Evolutionary conservation across 148 eudicot species (phyloP).

Genomic region (Vaccinium vitisidaea): DNA sequence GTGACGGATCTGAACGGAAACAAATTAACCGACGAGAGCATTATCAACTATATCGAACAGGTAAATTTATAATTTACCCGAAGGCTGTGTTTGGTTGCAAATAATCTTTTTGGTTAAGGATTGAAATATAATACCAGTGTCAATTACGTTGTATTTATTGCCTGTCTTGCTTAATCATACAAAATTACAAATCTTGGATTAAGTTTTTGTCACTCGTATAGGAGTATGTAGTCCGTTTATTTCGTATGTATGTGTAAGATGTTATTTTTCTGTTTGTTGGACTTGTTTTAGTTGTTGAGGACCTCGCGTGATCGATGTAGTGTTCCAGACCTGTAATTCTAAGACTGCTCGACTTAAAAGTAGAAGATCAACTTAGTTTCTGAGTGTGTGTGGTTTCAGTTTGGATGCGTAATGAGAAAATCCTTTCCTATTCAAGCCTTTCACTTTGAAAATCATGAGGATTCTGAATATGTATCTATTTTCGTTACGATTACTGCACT

Average conservation of each 20-base stretch:
- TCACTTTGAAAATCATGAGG: too few relatives aligned
- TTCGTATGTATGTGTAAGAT: background rate
- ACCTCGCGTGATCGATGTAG: too few relatives aligned
- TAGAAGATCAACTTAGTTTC: too few relatives aligned
- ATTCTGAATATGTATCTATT: too few relatives aligned
- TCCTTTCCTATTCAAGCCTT: too few relatives aligned
- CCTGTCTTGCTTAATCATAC: background rate
- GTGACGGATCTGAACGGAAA: constrained; percentile 81
- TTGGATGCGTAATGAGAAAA: too few relatives aligned
- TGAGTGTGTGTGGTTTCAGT: too few relatives aligned
- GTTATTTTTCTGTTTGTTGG: background rate
- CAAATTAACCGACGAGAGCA: constrained; percentile 75
- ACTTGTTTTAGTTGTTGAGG: too few relatives aligned
- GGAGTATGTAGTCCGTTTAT: background rate
- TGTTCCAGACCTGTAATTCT: too few relatives aligned
- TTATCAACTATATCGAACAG: constrained; percentile 81
- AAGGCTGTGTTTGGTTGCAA: background rate
- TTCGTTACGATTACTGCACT: too few relatives aligned
- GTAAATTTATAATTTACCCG: constrained; percentile 26
- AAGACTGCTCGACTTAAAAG: too few relatives aligned
- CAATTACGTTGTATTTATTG: background rate
- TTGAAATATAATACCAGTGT: background rate
- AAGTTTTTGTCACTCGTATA: background rate
- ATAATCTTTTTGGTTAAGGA: background rate
- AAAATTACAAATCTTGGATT: background rate